Evolutionary conservation across 192 early-diverging fungal species (phyloP).

Genomic region (Oehlia diaphana): DNA sequence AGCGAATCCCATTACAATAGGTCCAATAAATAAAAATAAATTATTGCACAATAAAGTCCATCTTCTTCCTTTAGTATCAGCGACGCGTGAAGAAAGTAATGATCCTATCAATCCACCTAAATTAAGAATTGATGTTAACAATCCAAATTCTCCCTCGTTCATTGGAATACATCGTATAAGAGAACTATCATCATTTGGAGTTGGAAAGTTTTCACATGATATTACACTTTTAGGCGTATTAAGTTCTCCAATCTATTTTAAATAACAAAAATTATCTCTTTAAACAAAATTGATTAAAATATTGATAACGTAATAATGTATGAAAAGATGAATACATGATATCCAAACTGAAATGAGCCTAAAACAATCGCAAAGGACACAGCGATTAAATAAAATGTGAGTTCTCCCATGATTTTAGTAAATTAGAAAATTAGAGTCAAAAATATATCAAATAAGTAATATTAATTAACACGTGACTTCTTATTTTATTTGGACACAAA

Average conservation of each 20-base stretch:
- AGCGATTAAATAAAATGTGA: constrained; percentile 39
- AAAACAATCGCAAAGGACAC: constrained; percentile 44
- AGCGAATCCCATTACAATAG: constrained; percentile 62
- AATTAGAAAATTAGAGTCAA: too few species aligned
- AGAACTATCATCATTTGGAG: constrained; percentile 8
- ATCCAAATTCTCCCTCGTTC: constrained; percentile 59
- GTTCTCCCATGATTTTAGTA: constrained; percentile 32
- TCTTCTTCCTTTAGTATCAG: constrained; percentile 71
- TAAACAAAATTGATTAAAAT: background rate
- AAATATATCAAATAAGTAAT: too few species aligned
- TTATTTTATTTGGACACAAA: too few species aligned
- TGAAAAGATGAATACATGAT: constrained; percentile 36
- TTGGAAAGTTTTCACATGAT: constrained; percentile 35
- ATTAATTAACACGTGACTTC: too few species aligned
- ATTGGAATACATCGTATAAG: constrained; percentile 73
- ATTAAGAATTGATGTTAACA: constrained; percentile 56
- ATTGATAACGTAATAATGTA: too few species aligned
- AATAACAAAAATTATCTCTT: background rate
- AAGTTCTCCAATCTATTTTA: constrained; percentile 52
- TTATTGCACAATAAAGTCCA: constrained; percentile 67
- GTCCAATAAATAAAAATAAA: constrained; percentile 60
- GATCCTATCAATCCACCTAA: constrained; percentile 81
- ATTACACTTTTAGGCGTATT: constrained; percentile 59
- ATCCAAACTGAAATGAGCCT: constrained; percentile 60
- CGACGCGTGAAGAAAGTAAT: constrained; percentile 60